Evolutionary conservation across 1,284 basidiomycete species (phyloP).

Genomic region (Coniferiporia sulphurascens): DNA sequence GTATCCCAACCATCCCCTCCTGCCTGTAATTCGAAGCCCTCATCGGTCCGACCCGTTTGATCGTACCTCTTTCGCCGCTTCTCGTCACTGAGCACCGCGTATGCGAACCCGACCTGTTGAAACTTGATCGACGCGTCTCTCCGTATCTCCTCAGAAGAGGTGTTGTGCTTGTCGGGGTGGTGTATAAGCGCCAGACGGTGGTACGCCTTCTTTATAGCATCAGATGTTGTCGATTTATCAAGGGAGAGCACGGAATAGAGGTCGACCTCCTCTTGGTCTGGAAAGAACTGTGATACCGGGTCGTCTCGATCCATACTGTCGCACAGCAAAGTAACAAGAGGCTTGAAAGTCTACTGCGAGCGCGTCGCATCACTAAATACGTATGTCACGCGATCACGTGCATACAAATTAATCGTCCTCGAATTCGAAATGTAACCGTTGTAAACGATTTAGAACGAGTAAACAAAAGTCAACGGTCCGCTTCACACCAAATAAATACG

Average conservation of each 20-base stretch:
- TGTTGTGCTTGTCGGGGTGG: constrained; percentile 86
- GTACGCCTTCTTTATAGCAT: constrained; percentile 81
- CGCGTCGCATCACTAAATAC: not conserved
- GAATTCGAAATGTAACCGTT: too few relatives aligned
- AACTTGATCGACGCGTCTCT: constrained; percentile 69
- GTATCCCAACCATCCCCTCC: constrained; percentile 88
- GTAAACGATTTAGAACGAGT: too few relatives aligned
- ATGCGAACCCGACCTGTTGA: constrained; percentile 89
- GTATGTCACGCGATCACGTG: not conserved
- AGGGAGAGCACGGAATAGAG: constrained; percentile 73
- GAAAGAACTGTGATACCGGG: constrained; percentile 76
- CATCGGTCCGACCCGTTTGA: constrained; percentile 77
- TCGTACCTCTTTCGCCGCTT: constrained; percentile 75
- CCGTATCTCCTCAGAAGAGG: constrained; percentile 54
- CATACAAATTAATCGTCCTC: too few relatives aligned
- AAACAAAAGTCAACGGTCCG: not conserved
- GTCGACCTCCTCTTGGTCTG: constrained; percentile 60
- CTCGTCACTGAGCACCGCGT: constrained; percentile 79
- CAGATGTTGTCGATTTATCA: constrained; percentile 44
- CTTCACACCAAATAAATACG: not conserved
- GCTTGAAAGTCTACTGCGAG: not conserved
- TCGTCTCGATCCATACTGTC: constrained; percentile 62
- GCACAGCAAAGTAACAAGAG: not conserved
- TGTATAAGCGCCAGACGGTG: constrained; percentile 74
- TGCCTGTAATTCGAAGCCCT: constrained; percentile 65